phyloP scores from a whole-genome alignment of 495 filamentous ascomycete genomes.

The Tuber microsphaerosporum region DNA sequence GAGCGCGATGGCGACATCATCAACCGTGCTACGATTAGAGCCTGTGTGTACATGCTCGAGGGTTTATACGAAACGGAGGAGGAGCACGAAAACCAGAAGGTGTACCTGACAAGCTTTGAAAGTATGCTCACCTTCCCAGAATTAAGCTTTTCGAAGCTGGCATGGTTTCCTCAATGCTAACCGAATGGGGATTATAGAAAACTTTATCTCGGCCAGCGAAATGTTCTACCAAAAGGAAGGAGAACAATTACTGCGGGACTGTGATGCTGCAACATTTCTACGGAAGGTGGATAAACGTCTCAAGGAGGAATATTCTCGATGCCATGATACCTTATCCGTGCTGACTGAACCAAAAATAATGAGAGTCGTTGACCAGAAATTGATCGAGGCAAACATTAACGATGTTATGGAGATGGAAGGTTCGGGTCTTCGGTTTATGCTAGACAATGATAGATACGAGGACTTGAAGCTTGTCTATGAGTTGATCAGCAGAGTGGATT shows the following conservation, averaged over 20 bases:
- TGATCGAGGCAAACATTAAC: conserved; percentile 65
- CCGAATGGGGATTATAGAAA: conserved; percentile 22
- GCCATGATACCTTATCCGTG: conserved; percentile 64
- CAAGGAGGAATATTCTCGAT: conserved; percentile 72
- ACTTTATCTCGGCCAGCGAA: conserved; percentile 62
- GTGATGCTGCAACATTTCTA: conserved; percentile 76
- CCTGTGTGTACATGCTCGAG: conserved; percentile 85
- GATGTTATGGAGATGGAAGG: conserved; percentile 79
- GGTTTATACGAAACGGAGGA: conserved; percentile 72
- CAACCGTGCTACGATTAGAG: conserved; percentile 71
- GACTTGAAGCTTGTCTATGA: conserved; percentile 71
- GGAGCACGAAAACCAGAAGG: conserved; percentile 65
- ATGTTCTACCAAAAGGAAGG: conserved; percentile 73
- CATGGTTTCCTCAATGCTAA: not conserved
- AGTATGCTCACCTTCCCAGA: conserved; percentile 32
- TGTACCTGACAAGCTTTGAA: conserved; percentile 83
- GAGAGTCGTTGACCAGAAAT: conserved; percentile 66
- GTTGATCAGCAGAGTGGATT: conserved; percentile 70
- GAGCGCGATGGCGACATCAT: conserved; percentile 87
- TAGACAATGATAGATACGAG: conserved; percentile 74
- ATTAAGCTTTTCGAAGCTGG: not conserved
- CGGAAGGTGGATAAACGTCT: conserved; percentile 67
- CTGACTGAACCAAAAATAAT: conserved; percentile 67
- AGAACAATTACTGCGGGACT: conserved; percentile 61
- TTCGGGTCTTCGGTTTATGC: conserved; percentile 79